Evolutionary conservation across 352 stramenopile genomes (phyloP), one percentile per base, ranked within the genome.

Genomic region (Phytophthora aleatoria): DNA sequence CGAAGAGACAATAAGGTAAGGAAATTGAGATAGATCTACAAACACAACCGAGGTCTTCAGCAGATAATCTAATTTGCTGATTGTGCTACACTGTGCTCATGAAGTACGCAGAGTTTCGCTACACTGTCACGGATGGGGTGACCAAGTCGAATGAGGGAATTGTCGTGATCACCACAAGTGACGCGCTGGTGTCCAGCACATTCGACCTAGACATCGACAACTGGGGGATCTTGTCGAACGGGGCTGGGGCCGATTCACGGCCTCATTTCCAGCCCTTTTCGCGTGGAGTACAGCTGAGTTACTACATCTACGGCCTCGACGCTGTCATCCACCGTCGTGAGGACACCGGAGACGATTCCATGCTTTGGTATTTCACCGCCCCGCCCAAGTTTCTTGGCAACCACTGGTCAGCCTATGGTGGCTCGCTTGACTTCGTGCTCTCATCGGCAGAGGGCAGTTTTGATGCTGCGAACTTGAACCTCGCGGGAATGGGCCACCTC

Each of bases 361-460:
- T 88, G 68, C 79, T 93, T 5, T 98, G 91, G 91, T 91, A 95
- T 61, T 98, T 98, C 59, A 70, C 57, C 2, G 89, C 89, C 1
- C 87, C 89, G 0, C 45, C 67, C 24, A 95, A 96, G 42, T 97
- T 97, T 63, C 77, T 91, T 1, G 91, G 91, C 24, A 96, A 97
- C 66, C 81, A 95, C 9, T 96, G 89, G 76, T 71, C 87, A 3
- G 77, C 89, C 13, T 98, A 98, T 73, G 88, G 83, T n/a, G 94
- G 94, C 7, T 87, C 72, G 5, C 76, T 98, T 31, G 79, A 94
- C 39, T 98, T 98, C 62, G 85, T 92, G 16, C 71, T 98, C 7
- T 95, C 88, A 41, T 95, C 90, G 8, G 93, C 92, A 35, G 89
- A 95, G 63, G 92, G 94, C 4, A 92, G 91, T 58, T 98, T 97